A percentile compares a stretch with the other conserved stretches of the same genome.
phyloP scores from a whole-genome alignment of 148 eudicot species.

The Persicaria tinctoria region DNA sequence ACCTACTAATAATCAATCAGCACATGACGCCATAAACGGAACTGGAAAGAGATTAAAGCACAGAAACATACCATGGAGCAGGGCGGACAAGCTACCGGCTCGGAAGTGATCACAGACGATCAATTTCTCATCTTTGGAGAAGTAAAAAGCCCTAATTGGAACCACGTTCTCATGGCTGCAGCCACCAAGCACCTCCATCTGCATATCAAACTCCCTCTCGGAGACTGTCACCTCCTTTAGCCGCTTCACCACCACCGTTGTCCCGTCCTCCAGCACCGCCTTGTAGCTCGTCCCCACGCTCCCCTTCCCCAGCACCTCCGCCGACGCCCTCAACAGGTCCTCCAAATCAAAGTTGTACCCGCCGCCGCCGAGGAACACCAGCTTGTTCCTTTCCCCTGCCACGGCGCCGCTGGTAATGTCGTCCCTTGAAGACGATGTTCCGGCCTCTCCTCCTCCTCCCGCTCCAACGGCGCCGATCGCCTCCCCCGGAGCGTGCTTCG shows the following conservation, averaged over 20 bases:
- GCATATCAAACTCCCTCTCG: constrained; percentile 42
- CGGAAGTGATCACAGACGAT: constrained; percentile 33
- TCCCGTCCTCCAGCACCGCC: constrained; percentile 82
- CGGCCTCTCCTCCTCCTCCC: not conserved
- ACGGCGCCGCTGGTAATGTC: constrained; percentile 28
- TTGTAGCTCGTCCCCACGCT: constrained; percentile 74
- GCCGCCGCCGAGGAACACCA: constrained; percentile 69
- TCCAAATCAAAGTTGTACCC: constrained; percentile 73
- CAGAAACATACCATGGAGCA: constrained; percentile 22
- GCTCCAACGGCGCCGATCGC: not conserved
- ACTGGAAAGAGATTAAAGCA: not conserved
- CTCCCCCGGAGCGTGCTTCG: too few relatives aligned
- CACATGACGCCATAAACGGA: too few relatives aligned
- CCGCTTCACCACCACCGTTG: constrained; percentile 83
- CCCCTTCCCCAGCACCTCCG: constrained; percentile 97
- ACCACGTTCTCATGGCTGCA: constrained; percentile 45
- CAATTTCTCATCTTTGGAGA: constrained; percentile 49
- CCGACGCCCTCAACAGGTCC: constrained; percentile 80
- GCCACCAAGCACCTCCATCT: constrained; percentile 39
- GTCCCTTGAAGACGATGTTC: constrained; percentile 24
- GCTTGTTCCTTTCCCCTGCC: constrained; percentile 48
- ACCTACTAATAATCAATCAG: too few relatives aligned
- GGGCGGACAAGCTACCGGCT: constrained; percentile 27
- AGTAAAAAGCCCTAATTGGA: constrained; percentile 42
- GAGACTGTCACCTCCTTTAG: constrained; percentile 61